phyloP scores from a whole-genome alignment of 2,329 filamentous ascomycete genomes.

The Xylariaceae sp. region DNA sequence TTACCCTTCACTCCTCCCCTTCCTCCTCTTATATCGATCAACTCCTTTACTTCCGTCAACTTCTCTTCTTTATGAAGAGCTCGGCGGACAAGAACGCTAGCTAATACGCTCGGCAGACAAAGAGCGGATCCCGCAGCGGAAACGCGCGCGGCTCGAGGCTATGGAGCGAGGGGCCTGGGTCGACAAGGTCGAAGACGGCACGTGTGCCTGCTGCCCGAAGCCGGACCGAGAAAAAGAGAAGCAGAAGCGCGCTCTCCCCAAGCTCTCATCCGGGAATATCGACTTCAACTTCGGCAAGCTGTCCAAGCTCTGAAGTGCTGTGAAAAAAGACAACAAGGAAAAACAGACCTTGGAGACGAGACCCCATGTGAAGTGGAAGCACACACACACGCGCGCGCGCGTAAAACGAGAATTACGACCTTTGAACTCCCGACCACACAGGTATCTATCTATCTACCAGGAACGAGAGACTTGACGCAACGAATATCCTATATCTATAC shows the following conservation, averaged over 20 bases:
- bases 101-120: conserved; percentile 16
- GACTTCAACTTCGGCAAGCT: not conserved
- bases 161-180: conserved; percentile 23
- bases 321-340: too few relatives aligned
- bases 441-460: too few relatives aligned
- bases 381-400: too few relatives aligned
- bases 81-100: too few relatives aligned
- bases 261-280: not conserved
- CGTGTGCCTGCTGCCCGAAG: conserved; percentile 33
- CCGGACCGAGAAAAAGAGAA: conserved; percentile 26
- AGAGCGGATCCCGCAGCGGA: conserved; percentile 22
- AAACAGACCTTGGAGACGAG: too few relatives aligned
- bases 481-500: too few relatives aligned
- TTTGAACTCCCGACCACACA: too few relatives aligned
- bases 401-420: too few relatives aligned
- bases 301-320: not conserved
- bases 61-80: not conserved
- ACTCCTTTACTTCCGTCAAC: not conserved
- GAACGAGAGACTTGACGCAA: too few relatives aligned
- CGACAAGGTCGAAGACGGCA: conserved; percentile 21
- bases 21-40: not conserved
- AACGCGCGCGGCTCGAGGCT: conserved; percentile 21
- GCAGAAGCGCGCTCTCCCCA: conserved; percentile 7
- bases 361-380: too few relatives aligned
- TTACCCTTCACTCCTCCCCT: not conserved